Evolutionary conservation across 2,329 filamentous ascomycete genomes (phyloP).

Genomic region (Verticillium alfalfae): DNA sequence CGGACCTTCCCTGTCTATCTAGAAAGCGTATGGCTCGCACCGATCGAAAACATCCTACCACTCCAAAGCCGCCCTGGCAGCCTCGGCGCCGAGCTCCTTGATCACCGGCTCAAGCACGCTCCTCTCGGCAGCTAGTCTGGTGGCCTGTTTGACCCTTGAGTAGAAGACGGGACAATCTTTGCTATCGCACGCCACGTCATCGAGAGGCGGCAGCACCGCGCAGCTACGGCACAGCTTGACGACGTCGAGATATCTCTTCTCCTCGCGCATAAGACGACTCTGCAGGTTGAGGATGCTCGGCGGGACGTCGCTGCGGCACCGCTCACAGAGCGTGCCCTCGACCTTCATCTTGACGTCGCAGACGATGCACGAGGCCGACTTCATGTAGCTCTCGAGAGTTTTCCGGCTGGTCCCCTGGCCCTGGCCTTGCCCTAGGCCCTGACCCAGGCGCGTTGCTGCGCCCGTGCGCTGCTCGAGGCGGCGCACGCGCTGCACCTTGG

Average conservation of each 20-base stretch:
- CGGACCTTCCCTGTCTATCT: background rate
- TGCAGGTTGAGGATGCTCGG: slow-evolving; percentile 61
- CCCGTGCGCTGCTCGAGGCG: slow-evolving; percentile 42
- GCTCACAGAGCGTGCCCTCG: slow-evolving; percentile 44
- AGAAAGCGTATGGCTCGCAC: background rate
- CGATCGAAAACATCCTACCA: slow-evolving; percentile 19
- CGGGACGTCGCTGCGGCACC: slow-evolving; percentile 50
- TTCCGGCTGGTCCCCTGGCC: slow-evolving; percentile 20
- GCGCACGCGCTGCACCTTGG: slow-evolving; percentile 74
- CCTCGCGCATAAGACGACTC: slow-evolving; percentile 53
- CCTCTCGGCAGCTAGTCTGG: slow-evolving; percentile 36
- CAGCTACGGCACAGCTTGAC: slow-evolving; percentile 74
- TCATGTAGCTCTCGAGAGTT: slow-evolving; percentile 94
- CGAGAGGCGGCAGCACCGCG: slow-evolving; percentile 64
- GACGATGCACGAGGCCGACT: slow-evolving; percentile 69
- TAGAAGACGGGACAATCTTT: slow-evolving; percentile 93
- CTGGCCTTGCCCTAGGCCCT: slow-evolving; percentile 6
- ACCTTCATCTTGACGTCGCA: slow-evolving; percentile 54
- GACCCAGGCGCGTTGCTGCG: slow-evolving; percentile 10
- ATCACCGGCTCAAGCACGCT: slow-evolving; percentile 24
- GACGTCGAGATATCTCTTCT: slow-evolving; percentile 60
- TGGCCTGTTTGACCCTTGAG: slow-evolving; percentile 59
- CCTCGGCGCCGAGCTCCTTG: slow-evolving; percentile 18
- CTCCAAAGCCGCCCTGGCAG: slow-evolving; percentile 21
- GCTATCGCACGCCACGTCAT: slow-evolving; percentile 82